phyloP scores from a whole-genome alignment of 345 rosid genomes.

The Eutrema heterophyllum region DNA sequence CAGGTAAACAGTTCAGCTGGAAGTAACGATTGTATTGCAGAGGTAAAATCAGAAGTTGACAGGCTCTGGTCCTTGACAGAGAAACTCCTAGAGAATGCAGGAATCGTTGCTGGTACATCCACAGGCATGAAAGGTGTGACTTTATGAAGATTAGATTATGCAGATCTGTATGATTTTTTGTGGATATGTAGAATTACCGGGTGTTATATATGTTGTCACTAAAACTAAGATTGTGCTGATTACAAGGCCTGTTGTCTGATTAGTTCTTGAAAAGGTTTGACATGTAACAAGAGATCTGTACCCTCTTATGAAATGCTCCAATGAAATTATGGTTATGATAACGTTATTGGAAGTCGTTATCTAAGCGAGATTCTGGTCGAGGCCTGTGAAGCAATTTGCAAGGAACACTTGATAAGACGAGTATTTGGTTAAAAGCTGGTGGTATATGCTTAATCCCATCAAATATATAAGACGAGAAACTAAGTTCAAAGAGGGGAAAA shows the following conservation, averaged over 20 bases:
- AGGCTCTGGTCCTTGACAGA: conserved; percentile 63
- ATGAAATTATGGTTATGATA: neutral
- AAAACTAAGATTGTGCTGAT: neutral
- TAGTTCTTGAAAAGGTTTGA: conserved; percentile 4
- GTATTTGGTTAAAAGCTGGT: neutral
- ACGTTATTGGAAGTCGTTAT: neutral
- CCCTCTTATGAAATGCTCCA: neutral
- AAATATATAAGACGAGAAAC: neutral
- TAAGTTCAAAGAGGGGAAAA: neutral
- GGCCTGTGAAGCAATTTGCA: neutral
- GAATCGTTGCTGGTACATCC: conserved; percentile 34
- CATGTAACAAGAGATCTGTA: neutral
- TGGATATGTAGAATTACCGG: conserved; percentile 11
- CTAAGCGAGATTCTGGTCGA: neutral
- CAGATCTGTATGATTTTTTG: conserved; percentile 24
- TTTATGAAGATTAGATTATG: conserved; percentile 14
- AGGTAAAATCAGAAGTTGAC: conserved; percentile 48
- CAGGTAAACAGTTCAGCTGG: conserved; percentile 13
- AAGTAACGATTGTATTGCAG: conserved; percentile 38
- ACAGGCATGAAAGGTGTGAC: conserved; percentile 12
- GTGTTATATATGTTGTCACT: neutral
- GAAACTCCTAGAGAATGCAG: conserved; percentile 62
- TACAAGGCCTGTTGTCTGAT: neutral
- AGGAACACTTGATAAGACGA: neutral
- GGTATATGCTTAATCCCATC: neutral